Evolutionary conservation across 129 eudicot genomes (phyloP).

Genomic region (Tagetes erecta): DNA sequence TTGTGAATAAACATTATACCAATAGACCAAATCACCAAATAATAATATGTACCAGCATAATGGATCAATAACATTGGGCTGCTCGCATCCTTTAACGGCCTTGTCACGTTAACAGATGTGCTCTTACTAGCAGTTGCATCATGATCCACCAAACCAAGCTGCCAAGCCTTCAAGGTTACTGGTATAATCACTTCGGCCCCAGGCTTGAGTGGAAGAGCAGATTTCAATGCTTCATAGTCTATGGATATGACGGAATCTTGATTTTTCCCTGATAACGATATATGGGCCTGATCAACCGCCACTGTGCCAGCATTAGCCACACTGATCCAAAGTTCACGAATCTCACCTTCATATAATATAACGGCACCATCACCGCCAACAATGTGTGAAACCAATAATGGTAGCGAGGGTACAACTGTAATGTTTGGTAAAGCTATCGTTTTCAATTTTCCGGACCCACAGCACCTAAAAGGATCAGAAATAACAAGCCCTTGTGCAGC

Average conservation of each 20-base stretch:
- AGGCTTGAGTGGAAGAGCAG: slow-evolving; percentile 84
- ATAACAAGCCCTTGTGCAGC: slow-evolving; percentile 97
- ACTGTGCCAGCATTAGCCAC: slow-evolving; percentile 97
- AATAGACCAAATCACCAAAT: background rate
- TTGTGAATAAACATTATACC: background rate
- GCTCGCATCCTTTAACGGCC: slow-evolving; percentile 73
- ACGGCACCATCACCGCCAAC: slow-evolving; percentile 93
- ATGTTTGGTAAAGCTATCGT: slow-evolving; percentile 60
- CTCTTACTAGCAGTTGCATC: slow-evolving; percentile 52
- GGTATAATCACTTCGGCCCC: slow-evolving; percentile 91
- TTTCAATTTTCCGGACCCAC: slow-evolving; percentile 82
- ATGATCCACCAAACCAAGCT: slow-evolving; percentile 60
- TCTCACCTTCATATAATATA: slow-evolving; percentile 87
- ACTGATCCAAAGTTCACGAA: slow-evolving; percentile 80
- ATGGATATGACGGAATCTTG: slow-evolving; percentile 83
- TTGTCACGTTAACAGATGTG: slow-evolving; percentile 46
- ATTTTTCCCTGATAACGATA: slow-evolving; percentile 88
- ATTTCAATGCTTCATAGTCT: slow-evolving; percentile 63
- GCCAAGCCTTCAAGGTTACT: slow-evolving; percentile 92
- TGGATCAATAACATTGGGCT: slow-evolving; percentile 85
- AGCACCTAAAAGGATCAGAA: slow-evolving; percentile 91
- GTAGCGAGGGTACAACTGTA: slow-evolving; percentile 78
- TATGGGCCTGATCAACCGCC: slow-evolving; percentile 91
- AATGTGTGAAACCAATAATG: slow-evolving; percentile 78
- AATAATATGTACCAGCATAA: slow-evolving; percentile 69